Evolutionary conservation across 352 stramenopile species (phyloP).

Genomic region (Phytophthora pini): DNA sequence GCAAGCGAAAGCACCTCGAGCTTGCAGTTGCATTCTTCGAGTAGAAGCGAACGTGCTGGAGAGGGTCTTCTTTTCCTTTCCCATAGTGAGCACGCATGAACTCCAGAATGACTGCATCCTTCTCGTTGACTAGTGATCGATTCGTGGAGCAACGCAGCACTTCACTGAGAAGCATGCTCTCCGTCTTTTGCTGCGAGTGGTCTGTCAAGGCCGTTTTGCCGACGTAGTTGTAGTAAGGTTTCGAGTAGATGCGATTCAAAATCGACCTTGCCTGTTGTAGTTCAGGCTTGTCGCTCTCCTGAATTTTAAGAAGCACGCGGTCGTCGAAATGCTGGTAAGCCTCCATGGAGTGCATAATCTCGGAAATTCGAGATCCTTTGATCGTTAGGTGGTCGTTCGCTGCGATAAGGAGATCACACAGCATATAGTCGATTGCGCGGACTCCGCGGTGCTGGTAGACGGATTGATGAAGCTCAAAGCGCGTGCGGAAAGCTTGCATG

Average conservation of each 20-base stretch:
- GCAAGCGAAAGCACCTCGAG: conserved; percentile 60
- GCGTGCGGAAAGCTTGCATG: conserved; percentile 90
- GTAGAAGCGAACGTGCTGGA: conserved; percentile 83
- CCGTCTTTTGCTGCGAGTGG: conserved; percentile 50
- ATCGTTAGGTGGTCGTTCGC: conserved; percentile 70
- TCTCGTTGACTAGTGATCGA: conserved; percentile 42
- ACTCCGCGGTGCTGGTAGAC: conserved; percentile 90
- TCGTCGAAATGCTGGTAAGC: conserved; percentile 89
- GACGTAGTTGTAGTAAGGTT: conserved; percentile 82
- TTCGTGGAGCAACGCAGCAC: conserved; percentile 55
- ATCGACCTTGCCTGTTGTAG: conserved; percentile 58
- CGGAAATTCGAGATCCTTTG: conserved; percentile 69
- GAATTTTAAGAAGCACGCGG: conserved; percentile 74
- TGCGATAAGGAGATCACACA: conserved; percentile 80
- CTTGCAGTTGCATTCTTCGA: conserved; percentile 60
- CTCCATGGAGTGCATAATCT: conserved; percentile 68
- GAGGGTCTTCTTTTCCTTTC: conserved; percentile 78
- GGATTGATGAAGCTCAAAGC: conserved; percentile 87
- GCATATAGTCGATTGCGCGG: conserved; percentile 90
- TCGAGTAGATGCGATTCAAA: conserved; percentile 65
- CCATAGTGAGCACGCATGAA: conserved; percentile 83
- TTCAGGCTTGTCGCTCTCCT: conserved; percentile 66
- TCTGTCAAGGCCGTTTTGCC: conserved; percentile 67
- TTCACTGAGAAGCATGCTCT: conserved; percentile 65
- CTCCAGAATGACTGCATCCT: conserved; percentile 77